Evolutionary conservation across 2,329 filamentous ascomycete species (phyloP).

Genomic region (Coniochaeta prunicola): DNA sequence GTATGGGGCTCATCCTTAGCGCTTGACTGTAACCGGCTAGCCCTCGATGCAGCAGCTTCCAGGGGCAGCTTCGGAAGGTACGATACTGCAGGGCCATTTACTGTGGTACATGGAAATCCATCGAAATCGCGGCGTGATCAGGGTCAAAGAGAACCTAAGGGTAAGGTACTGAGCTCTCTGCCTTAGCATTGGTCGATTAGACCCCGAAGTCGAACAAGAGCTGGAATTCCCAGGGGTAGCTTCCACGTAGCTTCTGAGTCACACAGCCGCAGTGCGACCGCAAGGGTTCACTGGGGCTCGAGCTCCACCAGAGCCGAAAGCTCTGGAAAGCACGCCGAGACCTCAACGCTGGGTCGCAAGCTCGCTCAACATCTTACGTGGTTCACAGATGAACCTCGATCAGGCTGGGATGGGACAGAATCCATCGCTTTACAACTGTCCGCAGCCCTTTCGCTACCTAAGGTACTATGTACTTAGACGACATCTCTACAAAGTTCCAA

Average conservation of each 20-base stretch:
- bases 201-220: too few species aligned
- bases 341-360: too few species aligned
- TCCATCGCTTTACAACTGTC: background rate
- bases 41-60: background rate
- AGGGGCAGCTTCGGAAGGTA: background rate
- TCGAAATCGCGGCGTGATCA: background rate
- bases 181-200: background rate
- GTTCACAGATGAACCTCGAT: background rate
- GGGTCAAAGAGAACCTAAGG: too few species aligned
- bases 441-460: too few species aligned
- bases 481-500: too few species aligned
- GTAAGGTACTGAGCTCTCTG: background rate
- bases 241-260: background rate
- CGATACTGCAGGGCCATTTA: background rate
- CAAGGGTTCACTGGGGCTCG: background rate
- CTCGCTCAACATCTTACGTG: too few species aligned
- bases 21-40: conserved; percentile 2
- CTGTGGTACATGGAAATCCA: background rate
- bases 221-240: background rate
- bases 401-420: background rate
- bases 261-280: background rate
- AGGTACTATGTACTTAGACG: too few species aligned
- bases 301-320: background rate
- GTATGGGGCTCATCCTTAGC: background rate
- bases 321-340: background rate